Base-by-base conservation (phyloP, 257 asterid species). In the Pogostemon cablin region DNA sequence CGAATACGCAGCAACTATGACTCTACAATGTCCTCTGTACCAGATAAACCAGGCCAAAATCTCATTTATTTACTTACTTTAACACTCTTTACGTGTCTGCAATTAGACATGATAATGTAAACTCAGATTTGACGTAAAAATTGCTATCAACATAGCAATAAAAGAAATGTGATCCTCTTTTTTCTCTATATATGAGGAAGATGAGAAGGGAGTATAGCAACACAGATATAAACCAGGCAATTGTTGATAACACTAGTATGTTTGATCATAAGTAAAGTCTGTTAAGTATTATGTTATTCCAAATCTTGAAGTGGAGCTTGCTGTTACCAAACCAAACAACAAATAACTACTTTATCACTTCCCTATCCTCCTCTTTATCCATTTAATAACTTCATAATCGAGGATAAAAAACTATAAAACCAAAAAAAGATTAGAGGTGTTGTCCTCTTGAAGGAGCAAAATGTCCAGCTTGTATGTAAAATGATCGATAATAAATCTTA, bases 1-100 rank as follows among this genome's bases (percentile, higher is more conserved):
- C 77, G 75, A 79, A 9, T 41, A 72, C 20, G 43, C 57, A 71
- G 58, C 59, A 63, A 50, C 38, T 50, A 67, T 48, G 47, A 74
- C 63, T 59, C 65, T 58, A 9, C 6, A 44, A 52, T 65, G 64
- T 58, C 71, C 15, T 59, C 53, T 47, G 62, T 56, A 50, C 44
- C 77, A 52, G 67, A 68, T 40, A 64, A 72, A 57, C 55, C 62
- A 68, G 32, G 46, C 17, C 43, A 72, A 39, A 57, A 39, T 67
- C 61, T 68, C 68, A 55, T 68, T 42, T 63, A 72, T n/a, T 32
- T 32, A 65, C 47, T 25, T 67, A 57, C 6, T 53, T n/a, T 15
- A 11, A 9, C 74, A 65, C 42, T 37, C 43, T 60, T 15, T 34
- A 32, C 60, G 44, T n/a, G 53, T 55, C 64, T 53, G 9, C 64